Evolutionary conservation across 345 rosid genomes (phyloP), one percentile per base, ranked within the genome.

Genomic region (Eucalyptus fibrosa): DNA sequence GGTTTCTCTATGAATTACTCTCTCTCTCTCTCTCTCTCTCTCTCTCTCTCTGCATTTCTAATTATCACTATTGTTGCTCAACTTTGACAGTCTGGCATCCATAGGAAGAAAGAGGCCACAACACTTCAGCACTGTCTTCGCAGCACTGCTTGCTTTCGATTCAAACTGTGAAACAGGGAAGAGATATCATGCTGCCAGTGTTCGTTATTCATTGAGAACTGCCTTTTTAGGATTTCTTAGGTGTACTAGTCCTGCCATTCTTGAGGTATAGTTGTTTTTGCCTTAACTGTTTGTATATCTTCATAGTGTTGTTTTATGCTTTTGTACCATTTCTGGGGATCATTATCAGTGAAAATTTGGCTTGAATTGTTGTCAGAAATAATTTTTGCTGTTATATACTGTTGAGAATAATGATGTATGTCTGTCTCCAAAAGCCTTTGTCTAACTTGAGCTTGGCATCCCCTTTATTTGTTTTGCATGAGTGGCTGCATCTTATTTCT

Each of bases 201-300:
- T 97, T 77, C 98, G 94, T 87, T 97, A 96, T 91, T 98, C 99
- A 53, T 87, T 98, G 86, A 96, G 98, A 92, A 96, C 98, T 90
- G 98, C 99, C 59, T 96, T 96, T 90, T 91, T 98, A 93, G 99
- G 99, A 91, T 98, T 98, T 92, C 95, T 98, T 88, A 94, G 99
- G 92, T 94, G 97, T 92, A 93, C 95, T 86, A 87, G 92, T 93
- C 96, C 98, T 32, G 53, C 95, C 87, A 94, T 96, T 89, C 55
- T 95, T 59, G 99, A 98, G 99, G 99, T 98, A 90, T 60, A 32
- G 19, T 81, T 59, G 42, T 86, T 77, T 34, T 77, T 40, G 9
- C 42, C 85, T 37, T 40, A 77, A 77, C 85, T 77, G 47, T 77
- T 40, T 3, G 9, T 77, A 86, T 44, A 15, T 42, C 28, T 92